Percentiles rank a stretch among this genome's conserved stretches.
phyloP scores from a whole-genome alignment of 306 rosid species.

The Pyrus betulifolia region DNA sequence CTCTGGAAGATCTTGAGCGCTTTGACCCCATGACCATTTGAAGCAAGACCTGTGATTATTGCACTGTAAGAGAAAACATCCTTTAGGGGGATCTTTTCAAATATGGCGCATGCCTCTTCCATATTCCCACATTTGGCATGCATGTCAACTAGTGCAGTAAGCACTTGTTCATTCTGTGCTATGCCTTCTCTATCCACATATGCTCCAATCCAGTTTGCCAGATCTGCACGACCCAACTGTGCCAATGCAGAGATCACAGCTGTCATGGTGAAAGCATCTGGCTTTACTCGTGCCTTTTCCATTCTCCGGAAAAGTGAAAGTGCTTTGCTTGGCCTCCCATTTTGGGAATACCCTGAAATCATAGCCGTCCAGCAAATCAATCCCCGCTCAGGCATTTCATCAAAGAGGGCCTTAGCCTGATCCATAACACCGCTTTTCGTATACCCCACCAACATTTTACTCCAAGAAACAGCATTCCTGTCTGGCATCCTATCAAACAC shows the following conservation, averaged over 20 bases:
- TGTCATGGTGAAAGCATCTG: conserved; percentile 21
- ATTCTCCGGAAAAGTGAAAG: conserved; percentile 3
- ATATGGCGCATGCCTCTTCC: conserved; percentile 5
- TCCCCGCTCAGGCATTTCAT: conserved; percentile 12
- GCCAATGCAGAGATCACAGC: conserved; percentile 23
- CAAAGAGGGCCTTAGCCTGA: conserved; percentile 4
- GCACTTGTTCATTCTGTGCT: conserved; percentile 9
- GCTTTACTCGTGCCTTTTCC: background rate
- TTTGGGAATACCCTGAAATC: conserved; percentile 13
- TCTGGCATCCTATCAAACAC: conserved; percentile 15
- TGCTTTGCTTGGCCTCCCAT: conserved; percentile 17
- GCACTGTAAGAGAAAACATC: conserved; percentile 17
- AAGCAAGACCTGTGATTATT: conserved; percentile 22
- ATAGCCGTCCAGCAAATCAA: conserved; percentile 26
- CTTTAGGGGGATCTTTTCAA: conserved; percentile 6
- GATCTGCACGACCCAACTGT: conserved; percentile 10
- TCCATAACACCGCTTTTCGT: conserved; percentile 1
- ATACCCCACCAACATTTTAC: conserved; percentile 15
- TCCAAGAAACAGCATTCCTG: conserved; percentile 16
- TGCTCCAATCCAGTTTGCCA: conserved; percentile 11
- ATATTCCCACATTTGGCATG: conserved; percentile 25
- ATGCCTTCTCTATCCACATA: conserved; percentile 7
- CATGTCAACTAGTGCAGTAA: conserved; percentile 22
- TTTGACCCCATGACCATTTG: conserved; percentile 19
- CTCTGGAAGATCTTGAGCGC: conserved; percentile 15